Evolutionary conservation across 2,329 filamentous ascomycete species (phyloP).

Genomic region (Trichoderma asperellum): DNA sequence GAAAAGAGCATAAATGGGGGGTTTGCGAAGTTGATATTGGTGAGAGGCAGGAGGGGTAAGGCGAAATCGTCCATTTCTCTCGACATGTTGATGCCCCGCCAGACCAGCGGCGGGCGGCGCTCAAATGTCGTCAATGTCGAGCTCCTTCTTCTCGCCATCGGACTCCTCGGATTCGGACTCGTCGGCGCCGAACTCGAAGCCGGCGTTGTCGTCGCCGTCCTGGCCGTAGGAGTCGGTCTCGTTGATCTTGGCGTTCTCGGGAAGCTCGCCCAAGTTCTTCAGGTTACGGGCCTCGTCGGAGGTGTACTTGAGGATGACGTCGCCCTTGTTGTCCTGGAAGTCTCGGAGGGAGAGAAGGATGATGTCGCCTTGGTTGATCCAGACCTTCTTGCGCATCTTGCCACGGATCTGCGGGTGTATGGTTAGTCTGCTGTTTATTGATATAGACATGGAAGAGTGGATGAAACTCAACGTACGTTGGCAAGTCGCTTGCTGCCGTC

Average conservation of each 20-base stretch:
- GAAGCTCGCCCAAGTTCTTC: conserved; percentile 96
- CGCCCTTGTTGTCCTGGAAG: conserved; percentile 94
- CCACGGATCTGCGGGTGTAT: conserved; percentile 61
- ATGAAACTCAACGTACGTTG: conserved; percentile 41
- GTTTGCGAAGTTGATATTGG: conserved; percentile 17
- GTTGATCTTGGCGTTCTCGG: conserved; percentile 99
- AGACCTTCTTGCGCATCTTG: conserved; percentile 99
- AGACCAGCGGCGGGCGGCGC: conserved; percentile 24
- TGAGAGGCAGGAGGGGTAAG: conserved; percentile 25
- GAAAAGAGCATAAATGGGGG: conserved; percentile 6
- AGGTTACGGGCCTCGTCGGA: conserved; percentile 93
- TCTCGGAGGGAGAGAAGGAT: conserved; percentile 86
- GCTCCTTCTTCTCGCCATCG: conserved; percentile 68
- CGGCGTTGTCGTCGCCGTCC: conserved; percentile 91
- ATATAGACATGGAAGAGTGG: neutral
- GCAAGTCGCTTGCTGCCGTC: conserved; percentile 66
- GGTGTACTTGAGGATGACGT: conserved; percentile 95
- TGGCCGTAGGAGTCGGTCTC: conserved; percentile 95
- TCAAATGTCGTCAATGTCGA: conserved; percentile 96
- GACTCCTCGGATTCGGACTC: conserved; percentile 63
- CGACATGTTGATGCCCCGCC: conserved; percentile 7
- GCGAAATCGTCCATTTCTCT: conserved; percentile 4
- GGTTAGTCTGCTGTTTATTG: neutral
- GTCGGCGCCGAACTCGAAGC: conserved; percentile 99
- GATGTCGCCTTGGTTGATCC: conserved; percentile 98